A percentile compares a stretch with the other conserved stretches of the same genome.
Conservation (phyloP, 2,329 filamentous ascomycete species). For the Monilinia laxa region DNA sequence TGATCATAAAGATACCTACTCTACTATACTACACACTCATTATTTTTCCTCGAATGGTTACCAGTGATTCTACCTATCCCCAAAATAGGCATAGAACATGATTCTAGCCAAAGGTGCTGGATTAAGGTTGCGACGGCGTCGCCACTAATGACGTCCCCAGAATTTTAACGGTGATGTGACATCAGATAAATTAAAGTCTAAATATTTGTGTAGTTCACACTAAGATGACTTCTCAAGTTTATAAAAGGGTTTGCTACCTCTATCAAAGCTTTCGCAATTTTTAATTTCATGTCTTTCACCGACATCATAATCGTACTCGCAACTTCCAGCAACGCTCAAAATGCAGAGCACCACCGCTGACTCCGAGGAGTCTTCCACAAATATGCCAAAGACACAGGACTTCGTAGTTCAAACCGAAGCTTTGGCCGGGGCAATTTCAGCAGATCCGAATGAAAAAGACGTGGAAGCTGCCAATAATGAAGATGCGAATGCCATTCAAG, state of each 20-base stretch:
- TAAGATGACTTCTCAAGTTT: not conserved
- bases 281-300: not conserved
- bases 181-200: not conserved
- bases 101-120: not conserved
- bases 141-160: not conserved
- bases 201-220: not conserved
- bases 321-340: not conserved
- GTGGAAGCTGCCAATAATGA: not conserved
- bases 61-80: not conserved
- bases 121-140: not conserved
- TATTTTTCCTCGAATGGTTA: not conserved
- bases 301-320: not conserved
- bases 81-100: not conserved
- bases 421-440: not conserved
- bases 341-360: not conserved
- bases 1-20: not conserved
- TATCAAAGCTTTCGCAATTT: not conserved
- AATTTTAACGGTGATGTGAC: not conserved
- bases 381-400: not conserved
- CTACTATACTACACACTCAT: not conserved
- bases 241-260: not conserved
- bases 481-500: slow-evolving; percentile 14
- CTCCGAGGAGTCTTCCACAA: not conserved
- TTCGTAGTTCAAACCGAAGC: not conserved
- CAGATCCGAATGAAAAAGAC: not conserved